These are phyloP conservation scores for Sisymbrium irio DNA, from an alignment of 345 rosid species.

Conservation along the genomic window DNA sequence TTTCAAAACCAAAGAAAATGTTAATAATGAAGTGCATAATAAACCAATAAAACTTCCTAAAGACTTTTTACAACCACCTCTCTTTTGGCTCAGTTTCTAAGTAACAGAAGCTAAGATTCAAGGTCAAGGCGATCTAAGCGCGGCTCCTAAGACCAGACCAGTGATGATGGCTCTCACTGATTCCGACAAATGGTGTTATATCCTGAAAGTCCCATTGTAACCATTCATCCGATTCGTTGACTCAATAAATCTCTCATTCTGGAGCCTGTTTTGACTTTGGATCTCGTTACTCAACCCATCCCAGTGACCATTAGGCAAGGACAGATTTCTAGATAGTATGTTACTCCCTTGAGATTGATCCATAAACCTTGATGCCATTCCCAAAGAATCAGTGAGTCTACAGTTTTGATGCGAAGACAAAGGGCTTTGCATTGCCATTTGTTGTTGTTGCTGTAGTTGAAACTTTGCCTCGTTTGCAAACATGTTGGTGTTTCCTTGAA, in stretches of 20 bases:
- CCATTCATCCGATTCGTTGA: slow-evolving; percentile 59
- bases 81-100: slow-evolving; percentile 22
- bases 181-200: slow-evolving; percentile 34
- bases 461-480: slow-evolving; percentile 62
- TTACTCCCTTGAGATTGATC: slow-evolving; percentile 59
- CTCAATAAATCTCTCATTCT: slow-evolving; percentile 68
- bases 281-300: slow-evolving; percentile 68
- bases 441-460: slow-evolving; percentile 51
- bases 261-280: slow-evolving; percentile 54
- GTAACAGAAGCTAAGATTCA: slow-evolving; percentile 15
- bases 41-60: slow-evolving; percentile 25
- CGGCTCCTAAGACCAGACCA: slow-evolving; percentile 4
- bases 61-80: slow-evolving; percentile 28
- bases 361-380: slow-evolving; percentile 57
- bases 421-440: slow-evolving; percentile 65
- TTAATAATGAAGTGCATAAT: slow-evolving; percentile 12
- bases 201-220: slow-evolving; percentile 71
- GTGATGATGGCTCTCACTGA: slow-evolving; percentile 19
- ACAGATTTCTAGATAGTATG: slow-evolving; percentile 46
- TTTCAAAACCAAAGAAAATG: slow-evolving; percentile 10
- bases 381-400: slow-evolving; percentile 53
- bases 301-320: slow-evolving; percentile 62
- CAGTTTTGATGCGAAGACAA: slow-evolving; percentile 52
- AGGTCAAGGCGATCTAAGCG: not conserved
- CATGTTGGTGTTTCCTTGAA: slow-evolving; percentile 45